These are phyloP conservation scores for Phoenix roebelenii DNA, from an alignment of 176 grass and related monocot species.

Conservation along the genomic window DNA sequence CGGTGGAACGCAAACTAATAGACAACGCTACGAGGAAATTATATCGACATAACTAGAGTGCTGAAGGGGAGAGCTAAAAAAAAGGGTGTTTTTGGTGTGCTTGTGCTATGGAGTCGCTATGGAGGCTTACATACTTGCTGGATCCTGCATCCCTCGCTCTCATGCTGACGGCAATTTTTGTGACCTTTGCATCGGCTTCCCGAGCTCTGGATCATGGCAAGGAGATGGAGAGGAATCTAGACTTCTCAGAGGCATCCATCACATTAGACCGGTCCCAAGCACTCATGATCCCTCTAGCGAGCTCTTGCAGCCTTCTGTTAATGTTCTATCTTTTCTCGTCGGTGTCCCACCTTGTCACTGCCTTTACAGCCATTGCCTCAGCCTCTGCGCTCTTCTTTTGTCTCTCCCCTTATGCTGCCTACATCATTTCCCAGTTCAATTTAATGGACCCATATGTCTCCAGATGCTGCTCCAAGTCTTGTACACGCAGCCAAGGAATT, in stretches of 20 bases:
- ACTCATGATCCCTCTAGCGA: constrained; percentile 80
- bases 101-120: constrained; percentile 59
- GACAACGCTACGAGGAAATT: too few relatives aligned
- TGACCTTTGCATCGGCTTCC: constrained; percentile 62
- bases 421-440: constrained; percentile 37
- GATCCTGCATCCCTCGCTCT: constrained; percentile 79
- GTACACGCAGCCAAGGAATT: constrained; percentile 58
- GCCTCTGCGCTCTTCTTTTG: constrained; percentile 82
- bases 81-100: background rate
- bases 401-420: constrained; percentile 46
- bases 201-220: constrained; percentile 81
- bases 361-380: constrained; percentile 69
- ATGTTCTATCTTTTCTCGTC: constrained; percentile 99
- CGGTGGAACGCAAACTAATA: too few relatives aligned
- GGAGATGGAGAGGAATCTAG: constrained; percentile 88
- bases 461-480: constrained; percentile 77
- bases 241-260: constrained; percentile 90
- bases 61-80: background rate
- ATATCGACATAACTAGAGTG: background rate
- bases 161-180: constrained; percentile 59
- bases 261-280: constrained; percentile 77
- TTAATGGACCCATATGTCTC: constrained; percentile 55
- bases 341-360: constrained; percentile 70
- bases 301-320: constrained; percentile 74
- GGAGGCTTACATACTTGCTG: constrained; percentile 73